Conservation (phyloP, 345 rosid genomes). For the Mercurialis annua region DNA sequence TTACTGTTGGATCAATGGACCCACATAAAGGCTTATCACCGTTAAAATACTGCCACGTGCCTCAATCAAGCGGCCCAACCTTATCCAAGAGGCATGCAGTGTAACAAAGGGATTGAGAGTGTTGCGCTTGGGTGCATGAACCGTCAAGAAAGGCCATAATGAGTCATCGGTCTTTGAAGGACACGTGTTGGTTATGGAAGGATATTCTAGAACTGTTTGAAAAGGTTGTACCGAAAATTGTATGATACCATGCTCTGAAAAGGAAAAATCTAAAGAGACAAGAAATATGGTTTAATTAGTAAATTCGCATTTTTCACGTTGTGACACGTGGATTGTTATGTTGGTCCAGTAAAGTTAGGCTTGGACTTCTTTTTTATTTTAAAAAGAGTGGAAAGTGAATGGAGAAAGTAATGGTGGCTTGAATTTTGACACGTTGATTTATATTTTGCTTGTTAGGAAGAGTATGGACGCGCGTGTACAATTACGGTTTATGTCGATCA, state of each 20-base stretch:
- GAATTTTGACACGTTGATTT: conserved; percentile 23
- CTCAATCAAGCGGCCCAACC: conserved; percentile 32
- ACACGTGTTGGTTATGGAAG: conserved; percentile 25
- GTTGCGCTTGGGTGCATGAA: conserved; percentile 42
- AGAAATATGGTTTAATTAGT: neutral
- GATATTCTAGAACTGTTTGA: conserved; percentile 16
- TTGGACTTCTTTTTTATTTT: neutral
- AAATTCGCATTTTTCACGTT: conserved; percentile 23
- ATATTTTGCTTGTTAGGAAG: too few species aligned
- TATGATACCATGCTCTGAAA: neutral
- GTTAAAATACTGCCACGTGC: conserved; percentile 34
- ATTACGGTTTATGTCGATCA: conserved; percentile 59
- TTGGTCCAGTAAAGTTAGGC: conserved; percentile 35
- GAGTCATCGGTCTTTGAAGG: conserved; percentile 12
- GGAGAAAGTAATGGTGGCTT: conserved; percentile 1
- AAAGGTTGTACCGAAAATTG: neutral
- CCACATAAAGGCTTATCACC: conserved; percentile 27
- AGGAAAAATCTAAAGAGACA: neutral
- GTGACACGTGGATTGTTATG: conserved; percentile 12
- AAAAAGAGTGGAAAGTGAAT: conserved; percentile 3
- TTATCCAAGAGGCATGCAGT: conserved; percentile 21
- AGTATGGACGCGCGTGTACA: neutral
- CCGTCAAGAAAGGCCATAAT: conserved; percentile 23
- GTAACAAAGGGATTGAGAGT: neutral
- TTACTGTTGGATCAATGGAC: conserved; percentile 27